These are phyloP conservation scores for Cydonia oblonga DNA, from an alignment of 331 rosid species.

Conservation along the genomic window DNA sequence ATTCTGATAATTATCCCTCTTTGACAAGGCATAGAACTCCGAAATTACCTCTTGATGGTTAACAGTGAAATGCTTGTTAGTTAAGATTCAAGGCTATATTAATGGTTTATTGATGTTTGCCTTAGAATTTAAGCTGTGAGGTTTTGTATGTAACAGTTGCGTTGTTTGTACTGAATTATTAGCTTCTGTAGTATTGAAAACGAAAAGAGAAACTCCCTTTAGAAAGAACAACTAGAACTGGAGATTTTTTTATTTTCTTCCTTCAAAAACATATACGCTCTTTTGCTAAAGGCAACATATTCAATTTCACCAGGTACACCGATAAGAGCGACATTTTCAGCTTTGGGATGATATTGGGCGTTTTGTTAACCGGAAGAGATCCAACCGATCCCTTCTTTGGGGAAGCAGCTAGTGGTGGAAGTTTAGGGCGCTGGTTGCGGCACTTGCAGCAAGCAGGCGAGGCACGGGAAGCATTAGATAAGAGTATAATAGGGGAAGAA, in stretches of 20 bases:
- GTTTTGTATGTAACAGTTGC: neutral
- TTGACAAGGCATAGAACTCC: too few species aligned
- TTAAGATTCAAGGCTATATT: neutral
- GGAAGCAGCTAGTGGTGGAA: slow-evolving; percentile 67
- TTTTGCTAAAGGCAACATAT: neutral
- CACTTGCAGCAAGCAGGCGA: slow-evolving; percentile 85
- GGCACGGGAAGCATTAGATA: slow-evolving; percentile 67
- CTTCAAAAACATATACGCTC: slow-evolving; percentile 1
- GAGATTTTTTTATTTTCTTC: neutral
- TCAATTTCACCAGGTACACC: slow-evolving; percentile 53
- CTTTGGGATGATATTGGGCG: slow-evolving; percentile 80
- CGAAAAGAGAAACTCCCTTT: neutral
- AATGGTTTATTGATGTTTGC: neutral
- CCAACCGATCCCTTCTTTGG: slow-evolving; percentile 72
- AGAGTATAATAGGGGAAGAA: slow-evolving; percentile 72
- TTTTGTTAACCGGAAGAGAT: slow-evolving; percentile 67
- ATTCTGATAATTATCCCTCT: neutral
- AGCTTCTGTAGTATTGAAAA: neutral
- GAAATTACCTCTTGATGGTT: neutral
- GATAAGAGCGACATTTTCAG: slow-evolving; percentile 93
- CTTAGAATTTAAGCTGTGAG: neutral
- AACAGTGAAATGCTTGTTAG: neutral
- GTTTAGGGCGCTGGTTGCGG: slow-evolving; percentile 72
- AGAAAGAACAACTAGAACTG: neutral
- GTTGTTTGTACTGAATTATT: neutral